These are phyloP conservation scores for Biscogniauxia sp. DNA, from an alignment of 2,329 filamentous ascomycete species.

Conservation along the genomic window DNA sequence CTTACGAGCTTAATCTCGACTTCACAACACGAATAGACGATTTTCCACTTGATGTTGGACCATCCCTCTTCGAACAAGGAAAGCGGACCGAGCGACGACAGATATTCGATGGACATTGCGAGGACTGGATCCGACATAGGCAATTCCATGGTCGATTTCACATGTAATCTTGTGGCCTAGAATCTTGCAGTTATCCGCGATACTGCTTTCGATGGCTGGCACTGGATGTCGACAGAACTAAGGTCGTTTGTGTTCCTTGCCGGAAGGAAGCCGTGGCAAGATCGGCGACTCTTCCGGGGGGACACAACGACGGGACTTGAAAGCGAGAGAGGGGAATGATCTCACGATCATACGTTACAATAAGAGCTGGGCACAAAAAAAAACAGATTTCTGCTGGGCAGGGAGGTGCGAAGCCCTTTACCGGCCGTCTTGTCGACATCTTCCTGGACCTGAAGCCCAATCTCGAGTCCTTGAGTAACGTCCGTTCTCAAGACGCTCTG, in stretches of 20 bases:
- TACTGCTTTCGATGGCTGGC: constrained; percentile 27
- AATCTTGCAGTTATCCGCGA: constrained; percentile 25
- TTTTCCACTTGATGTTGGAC: constrained; percentile 33
- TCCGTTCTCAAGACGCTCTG: constrained; percentile 17
- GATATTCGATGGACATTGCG: constrained; percentile 26
- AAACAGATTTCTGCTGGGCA: constrained; percentile 27
- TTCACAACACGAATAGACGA: constrained; percentile 38
- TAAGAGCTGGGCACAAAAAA: constrained; percentile 31
- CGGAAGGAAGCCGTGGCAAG: constrained; percentile 27
- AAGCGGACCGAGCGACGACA: constrained; percentile 27
- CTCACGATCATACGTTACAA: constrained; percentile 26
- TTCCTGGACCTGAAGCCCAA: constrained; percentile 16
- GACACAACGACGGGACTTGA: constrained; percentile 25
- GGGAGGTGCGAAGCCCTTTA: constrained; percentile 31
- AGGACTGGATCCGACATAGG: constrained; percentile 26
- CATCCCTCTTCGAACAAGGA: constrained; percentile 26
- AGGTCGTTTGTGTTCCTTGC: constrained; percentile 21
- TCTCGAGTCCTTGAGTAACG: constrained; percentile 9
- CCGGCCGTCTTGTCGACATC: constrained; percentile 26
- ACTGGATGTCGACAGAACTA: constrained; percentile 31
- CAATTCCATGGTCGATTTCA: constrained; percentile 27
- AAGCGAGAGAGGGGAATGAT: constrained; percentile 27
- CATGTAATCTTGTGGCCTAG: constrained; percentile 24
- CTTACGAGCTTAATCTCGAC: constrained; percentile 41
- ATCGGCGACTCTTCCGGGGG: constrained; percentile 23